Base-by-base conservation (phyloP, 352 stramenopile genomes). In the Thalassiosira mediterranea region DNA sequence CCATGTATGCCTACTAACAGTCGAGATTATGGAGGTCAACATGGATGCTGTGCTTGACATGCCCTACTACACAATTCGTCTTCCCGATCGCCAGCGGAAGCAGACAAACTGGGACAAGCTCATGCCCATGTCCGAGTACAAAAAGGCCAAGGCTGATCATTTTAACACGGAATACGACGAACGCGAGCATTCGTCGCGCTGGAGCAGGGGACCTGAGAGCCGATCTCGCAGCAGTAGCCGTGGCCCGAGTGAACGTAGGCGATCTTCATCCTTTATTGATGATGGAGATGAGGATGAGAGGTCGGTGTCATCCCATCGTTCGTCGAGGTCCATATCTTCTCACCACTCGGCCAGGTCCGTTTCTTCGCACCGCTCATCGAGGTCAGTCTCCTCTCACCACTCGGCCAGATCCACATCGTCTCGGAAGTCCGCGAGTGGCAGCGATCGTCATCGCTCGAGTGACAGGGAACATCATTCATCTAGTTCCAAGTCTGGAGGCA, bases 1-100 rank as follows among this genome's bases (percentile, higher is more conserved):
- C 19, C 29, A 21, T 13, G n/a, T n/a, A n/a, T n/a, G n/a, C n/a
- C n/a, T n/a, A 44, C 8, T 54, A 19, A 4, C 17, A 69, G 69
- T 78, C 10, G 42, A 57, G 13, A 71, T 78, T 28, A 31, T 72
- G 7, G 59, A 19, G 17, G 61, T 78, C 32, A 48, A 78, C 31
- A 53, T 72, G n/a, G 69, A 78, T 29, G 69, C 69, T 4, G 69
- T 78, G 4, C 42, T 78, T 1, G 53, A 72, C n/a, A 63, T 72
- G 38, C 69, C 69, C 17, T 78, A 72, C 28, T 78, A 78, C 53
- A 78, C 69, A 37, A 72, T 78, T 54, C 40, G 48, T 42, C 34
- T 72, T 5, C 49, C 52, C 21, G 52, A 78, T 65, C 49, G 60
- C 42, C 28, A 13, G 10, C 49, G 40, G 0, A 78, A 78, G 29